phyloP scores from a whole-genome alignment of 2,329 filamentous ascomycete species.

The Aspergillus sp. region DNA sequence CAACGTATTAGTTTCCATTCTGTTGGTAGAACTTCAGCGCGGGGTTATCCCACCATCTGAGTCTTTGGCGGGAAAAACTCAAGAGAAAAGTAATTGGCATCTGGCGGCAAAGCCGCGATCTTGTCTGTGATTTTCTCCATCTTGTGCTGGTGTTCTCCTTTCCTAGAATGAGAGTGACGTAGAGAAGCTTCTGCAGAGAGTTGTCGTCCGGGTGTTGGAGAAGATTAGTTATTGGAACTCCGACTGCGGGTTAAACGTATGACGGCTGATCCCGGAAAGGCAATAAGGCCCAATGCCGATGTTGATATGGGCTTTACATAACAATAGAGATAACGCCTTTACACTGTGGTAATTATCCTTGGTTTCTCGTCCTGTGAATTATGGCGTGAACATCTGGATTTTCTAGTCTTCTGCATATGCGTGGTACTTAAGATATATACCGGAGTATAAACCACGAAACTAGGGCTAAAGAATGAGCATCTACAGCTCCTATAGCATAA shows the following conservation, averaged over 20 bases:
- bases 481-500: no score
- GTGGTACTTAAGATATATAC: no score
- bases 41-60: constrained; percentile 54
- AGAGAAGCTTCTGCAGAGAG: not conserved
- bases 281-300: not conserved
- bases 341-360: not conserved
- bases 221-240: not conserved
- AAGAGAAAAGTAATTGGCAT: constrained; percentile 83
- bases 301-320: no score
- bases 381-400: no score
- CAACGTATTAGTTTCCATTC: constrained; percentile 7
- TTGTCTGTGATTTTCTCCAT: constrained; percentile 94
- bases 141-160: constrained; percentile 6
- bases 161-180: not conserved
- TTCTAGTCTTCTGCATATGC: no score
- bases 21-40: constrained; percentile 9
- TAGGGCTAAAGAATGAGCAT: no score
- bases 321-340: not conserved
- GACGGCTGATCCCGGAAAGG: not conserved
- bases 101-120: constrained; percentile 77
- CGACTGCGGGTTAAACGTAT: not conserved
- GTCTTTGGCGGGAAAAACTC: constrained; percentile 99
- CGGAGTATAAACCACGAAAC: no score
- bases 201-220: not conserved
- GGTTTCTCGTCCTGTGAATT: not conserved